phyloP scores from a whole-genome alignment of 139 green algal genomes.

The Picochlorum sp. region DNA sequence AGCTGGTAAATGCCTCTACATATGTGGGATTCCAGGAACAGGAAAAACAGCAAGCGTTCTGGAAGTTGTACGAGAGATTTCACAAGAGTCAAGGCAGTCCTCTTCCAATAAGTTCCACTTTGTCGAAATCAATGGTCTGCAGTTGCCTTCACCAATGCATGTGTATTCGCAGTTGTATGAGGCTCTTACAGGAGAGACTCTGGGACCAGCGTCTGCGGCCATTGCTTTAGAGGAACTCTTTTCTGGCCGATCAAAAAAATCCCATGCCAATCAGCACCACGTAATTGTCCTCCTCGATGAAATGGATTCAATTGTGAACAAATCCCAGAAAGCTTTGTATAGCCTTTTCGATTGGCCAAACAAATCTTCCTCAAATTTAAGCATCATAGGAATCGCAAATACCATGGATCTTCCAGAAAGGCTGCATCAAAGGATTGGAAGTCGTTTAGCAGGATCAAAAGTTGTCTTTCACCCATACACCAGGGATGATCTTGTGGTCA shows the following conservation, averaged over 20 bases:
- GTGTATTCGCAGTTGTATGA: slow-evolving; percentile 80
- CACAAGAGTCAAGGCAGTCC: slow-evolving; percentile 1
- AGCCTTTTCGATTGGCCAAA: slow-evolving; percentile 96
- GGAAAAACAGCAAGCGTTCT: slow-evolving; percentile 91
- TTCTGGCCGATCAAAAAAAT: slow-evolving; percentile 15
- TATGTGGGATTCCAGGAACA: slow-evolving; percentile 91
- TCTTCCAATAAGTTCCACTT: slow-evolving; percentile 63
- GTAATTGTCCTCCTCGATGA: slow-evolving; percentile 89
- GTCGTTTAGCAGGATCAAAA: slow-evolving; percentile 48
- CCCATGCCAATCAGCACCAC: slow-evolving; percentile 17
- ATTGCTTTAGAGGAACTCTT: slow-evolving; percentile 65
- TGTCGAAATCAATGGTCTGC: slow-evolving; percentile 85
- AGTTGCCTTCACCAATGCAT: slow-evolving; percentile 76
- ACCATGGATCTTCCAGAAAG: slow-evolving; percentile 94
- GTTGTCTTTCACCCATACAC: slow-evolving; percentile 76
- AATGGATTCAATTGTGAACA: slow-evolving; percentile 91
- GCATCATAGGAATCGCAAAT: slow-evolving; percentile 93
- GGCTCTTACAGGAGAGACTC: slow-evolving; percentile 64
- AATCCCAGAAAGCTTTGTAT: slow-evolving; percentile 85
- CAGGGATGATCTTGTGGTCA: slow-evolving; percentile 56
- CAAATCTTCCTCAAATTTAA: slow-evolving; percentile 47
- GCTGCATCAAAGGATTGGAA: slow-evolving; percentile 80
- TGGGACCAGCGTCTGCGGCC: slow-evolving; percentile 44
- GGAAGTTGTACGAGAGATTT: slow-evolving; percentile 41
- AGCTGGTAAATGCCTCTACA: slow-evolving; percentile 75